Evolutionary conservation across 2,329 filamentous ascomycete genomes (phyloP).

Genomic region (Hypoxylon sp.): DNA sequence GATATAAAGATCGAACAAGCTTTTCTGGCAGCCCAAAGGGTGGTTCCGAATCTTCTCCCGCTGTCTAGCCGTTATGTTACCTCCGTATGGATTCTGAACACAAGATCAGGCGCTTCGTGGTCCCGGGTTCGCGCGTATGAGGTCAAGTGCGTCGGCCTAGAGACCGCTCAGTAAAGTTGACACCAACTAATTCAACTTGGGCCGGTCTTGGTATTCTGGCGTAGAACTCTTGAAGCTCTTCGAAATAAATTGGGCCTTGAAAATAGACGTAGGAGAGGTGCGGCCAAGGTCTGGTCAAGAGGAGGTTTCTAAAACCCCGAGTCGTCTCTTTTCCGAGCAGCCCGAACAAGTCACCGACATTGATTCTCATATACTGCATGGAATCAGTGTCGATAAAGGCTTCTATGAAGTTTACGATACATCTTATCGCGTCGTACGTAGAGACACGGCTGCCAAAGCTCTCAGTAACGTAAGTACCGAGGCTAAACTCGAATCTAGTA

Average conservation of each 20-base stretch:
- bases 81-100: background rate
- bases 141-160: background rate
- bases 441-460: no score
- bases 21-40: background rate
- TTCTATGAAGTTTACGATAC: background rate
- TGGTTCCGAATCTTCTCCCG: background rate
- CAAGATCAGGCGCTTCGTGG: background rate
- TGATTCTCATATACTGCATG: background rate
- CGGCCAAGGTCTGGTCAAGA: background rate
- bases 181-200: background rate
- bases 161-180: background rate
- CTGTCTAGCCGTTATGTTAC: background rate
- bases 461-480: no score
- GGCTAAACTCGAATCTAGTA: background rate
- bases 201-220: background rate
- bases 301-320: background rate
- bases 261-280: background rate
- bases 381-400: background rate
- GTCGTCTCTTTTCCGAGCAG: background rate
- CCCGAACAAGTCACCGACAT: background rate
- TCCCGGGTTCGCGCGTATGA: background rate
- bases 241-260: background rate
- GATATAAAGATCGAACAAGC: background rate
- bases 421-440: background rate
- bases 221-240: background rate